phyloP scores from a whole-genome alignment of 352 stramenopile species.

The Phytophthora meadii region DNA sequence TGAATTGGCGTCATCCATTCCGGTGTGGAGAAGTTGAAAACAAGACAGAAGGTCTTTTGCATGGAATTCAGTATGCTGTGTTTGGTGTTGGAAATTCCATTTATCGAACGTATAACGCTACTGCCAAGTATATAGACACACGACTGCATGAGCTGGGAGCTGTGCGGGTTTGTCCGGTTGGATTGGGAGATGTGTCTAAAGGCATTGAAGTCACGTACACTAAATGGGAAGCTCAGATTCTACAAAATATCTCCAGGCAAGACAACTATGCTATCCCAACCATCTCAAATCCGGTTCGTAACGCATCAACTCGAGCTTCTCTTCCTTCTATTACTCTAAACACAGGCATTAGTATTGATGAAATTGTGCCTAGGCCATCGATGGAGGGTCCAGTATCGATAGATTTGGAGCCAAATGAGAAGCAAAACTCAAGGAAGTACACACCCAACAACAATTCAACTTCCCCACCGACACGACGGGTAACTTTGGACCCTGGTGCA shows the following conservation, averaged over 20 bases:
- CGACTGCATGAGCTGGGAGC: slow-evolving; percentile 79
- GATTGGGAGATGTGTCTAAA: slow-evolving; percentile 93
- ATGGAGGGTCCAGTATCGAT: neutral
- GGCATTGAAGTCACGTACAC: slow-evolving; percentile 70
- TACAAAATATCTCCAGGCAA: slow-evolving; percentile 28
- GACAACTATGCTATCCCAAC: no score
- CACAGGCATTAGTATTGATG: neutral
- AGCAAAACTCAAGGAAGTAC: slow-evolving; percentile 1
- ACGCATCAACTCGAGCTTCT: neutral
- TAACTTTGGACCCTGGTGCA: neutral
- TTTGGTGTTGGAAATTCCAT: slow-evolving; percentile 96
- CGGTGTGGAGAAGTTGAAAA: neutral
- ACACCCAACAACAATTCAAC: neutral
- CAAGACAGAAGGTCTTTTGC: slow-evolving; percentile 10
- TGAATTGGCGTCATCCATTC: slow-evolving; percentile 21
- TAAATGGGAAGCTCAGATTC: slow-evolving; percentile 84
- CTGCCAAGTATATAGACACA: slow-evolving; percentile 89
- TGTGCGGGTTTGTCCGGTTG: slow-evolving; percentile 64
- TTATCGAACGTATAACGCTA: slow-evolving; percentile 96
- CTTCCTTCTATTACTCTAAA: slow-evolving; percentile 3
- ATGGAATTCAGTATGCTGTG: slow-evolving; percentile 28
- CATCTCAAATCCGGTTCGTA: neutral
- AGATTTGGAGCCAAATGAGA: slow-evolving; percentile 2
- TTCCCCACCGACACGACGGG: neutral
- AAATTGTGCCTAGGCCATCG: neutral